Evolutionary conservation across 2,329 filamentous ascomycete genomes (phyloP), one percentile per base, ranked within the genome.

Genomic region (Hypoxylon sp.): DNA sequence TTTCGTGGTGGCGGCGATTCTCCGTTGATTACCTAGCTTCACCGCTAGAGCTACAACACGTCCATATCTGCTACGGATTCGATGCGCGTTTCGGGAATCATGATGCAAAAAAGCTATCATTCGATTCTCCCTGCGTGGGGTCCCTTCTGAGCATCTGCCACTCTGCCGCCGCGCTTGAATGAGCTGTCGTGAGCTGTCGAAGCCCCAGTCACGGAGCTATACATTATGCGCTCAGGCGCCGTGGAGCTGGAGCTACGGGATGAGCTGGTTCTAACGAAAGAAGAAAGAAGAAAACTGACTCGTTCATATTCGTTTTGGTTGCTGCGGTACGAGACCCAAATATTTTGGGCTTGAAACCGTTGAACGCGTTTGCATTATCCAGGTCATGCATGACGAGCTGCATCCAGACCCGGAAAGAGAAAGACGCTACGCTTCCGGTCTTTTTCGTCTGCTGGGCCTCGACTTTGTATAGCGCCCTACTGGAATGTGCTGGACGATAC

Each of bases 291-390:
- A 26, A 30, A 44, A 55, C 43, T 67, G 61, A 62, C 64, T 67
- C 57, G 57, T 32, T 48, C 57, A 46, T 58, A 37, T 54, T 56
- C 59, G 43, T 47, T 62, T 59, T 46, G 57, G 61, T 60, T 62
- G 62, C 48, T 62, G 44, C 44, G 62, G 48, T 60, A 61, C 51
- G 48, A 57, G 47, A 50, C 30, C 65, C 55, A 63, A 64, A 59
- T 61, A 59, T 59, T 62, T 64, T 49, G 55, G 52, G 22, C 54
- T 65, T 62, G 62, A 67, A 65, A 65, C 65, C 51, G 62, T 59
- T 39, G 55, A 67, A 65, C 62, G 65, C 62, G 58, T 26, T 47
- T 56, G 57, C 64, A 54, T 61, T 61, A 56, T 59, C 47, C 1
- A 47, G 54, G 59, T 60, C 50, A 67, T 65, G 61, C 62, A 62